A percentile compares a stretch with the other conserved stretches of the same genome.
Conservation (phyloP, 805 yeast genomes). For the Candida boidinii region DNA sequence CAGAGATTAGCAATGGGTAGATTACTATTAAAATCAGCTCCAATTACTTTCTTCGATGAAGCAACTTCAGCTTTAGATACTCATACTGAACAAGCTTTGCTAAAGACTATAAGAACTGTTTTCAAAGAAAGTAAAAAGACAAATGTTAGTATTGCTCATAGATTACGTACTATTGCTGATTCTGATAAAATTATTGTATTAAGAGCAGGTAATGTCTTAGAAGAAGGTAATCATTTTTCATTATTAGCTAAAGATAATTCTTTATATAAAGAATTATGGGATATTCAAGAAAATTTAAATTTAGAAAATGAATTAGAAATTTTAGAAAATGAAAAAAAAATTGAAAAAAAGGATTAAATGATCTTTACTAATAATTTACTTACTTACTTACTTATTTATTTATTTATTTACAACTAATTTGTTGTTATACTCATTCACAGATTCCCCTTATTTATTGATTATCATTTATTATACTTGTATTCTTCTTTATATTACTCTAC, state of each 20-base stretch:
- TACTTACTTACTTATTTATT: too few relatives aligned
- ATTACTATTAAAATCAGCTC: slow-evolving; percentile 75
- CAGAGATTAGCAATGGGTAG: slow-evolving; percentile 93
- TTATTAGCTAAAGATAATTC: slow-evolving; percentile 48
- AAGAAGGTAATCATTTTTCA: slow-evolving; percentile 76
- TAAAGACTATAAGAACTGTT: slow-evolving; percentile 63
- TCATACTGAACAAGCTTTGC: slow-evolving; percentile 82
- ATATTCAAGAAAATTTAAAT: slow-evolving; percentile 77
- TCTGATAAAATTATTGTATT: slow-evolving; percentile 89
- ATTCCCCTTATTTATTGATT: too few relatives aligned
- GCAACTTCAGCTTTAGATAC: slow-evolving; percentile 97
- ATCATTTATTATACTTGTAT: too few relatives aligned
- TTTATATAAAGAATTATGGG: slow-evolving; percentile 78
- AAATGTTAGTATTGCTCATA: slow-evolving; percentile 86
- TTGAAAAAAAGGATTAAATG: too few relatives aligned
- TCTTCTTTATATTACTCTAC: too few relatives aligned
- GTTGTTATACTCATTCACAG: too few relatives aligned
- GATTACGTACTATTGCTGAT: slow-evolving; percentile 89
- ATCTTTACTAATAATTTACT: too few relatives aligned
- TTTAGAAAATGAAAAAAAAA: too few relatives aligned
- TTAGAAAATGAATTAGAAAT: slow-evolving; percentile 28
- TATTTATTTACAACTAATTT: too few relatives aligned
- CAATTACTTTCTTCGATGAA: slow-evolving; percentile 91
- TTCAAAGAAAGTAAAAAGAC: slow-evolving; percentile 55
- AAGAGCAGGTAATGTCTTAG: slow-evolving; percentile 68